Evolutionary conservation across 75 land plant species (phyloP), one percentile per base, ranked within the genome.

Genomic region (Larix kaempferi): DNA sequence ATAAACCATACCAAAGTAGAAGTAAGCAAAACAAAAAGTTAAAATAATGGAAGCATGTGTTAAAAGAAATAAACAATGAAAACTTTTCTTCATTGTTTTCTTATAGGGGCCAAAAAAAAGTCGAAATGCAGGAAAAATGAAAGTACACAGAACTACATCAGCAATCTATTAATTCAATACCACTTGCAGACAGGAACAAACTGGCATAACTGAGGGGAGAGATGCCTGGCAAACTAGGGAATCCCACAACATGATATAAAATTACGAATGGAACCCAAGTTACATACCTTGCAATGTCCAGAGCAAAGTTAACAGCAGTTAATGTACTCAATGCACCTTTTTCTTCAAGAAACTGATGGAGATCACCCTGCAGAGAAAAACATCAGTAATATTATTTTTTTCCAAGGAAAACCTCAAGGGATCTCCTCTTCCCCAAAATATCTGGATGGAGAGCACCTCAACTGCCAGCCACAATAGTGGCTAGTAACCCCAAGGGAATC

Each of bases 281-380:
- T 57, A 74, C 17, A 49, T 41, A 94, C 96, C 94, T 85, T 57
- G 97, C 99, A 84, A 96, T 96, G 76, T 96, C 98, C 73, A 96
- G 73, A 14, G 99, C 93, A 81, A 92, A 96, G 73, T 87, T 89
- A 23, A 92, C 82, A 26, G 94, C 89, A 41, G 81, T 85, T 76
- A 82, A 78, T 37, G 94, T 83, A 78, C 66, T 74, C 56, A 92
- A 86, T 29, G 90, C 29, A 21, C 94, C 97, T 66, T 90, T 92
- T 66, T 83, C 92, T 76, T 85, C 86, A 55, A 96, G 89, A 62
- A 84, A 82, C 59, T 84, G 86, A 83, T 96, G 98, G 67, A 96
- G 89, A 82, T 96, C 95, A 65, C 99, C 99, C 98, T 94, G 67
- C 41, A 69, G 49, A 41, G 21, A 21, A 69, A 13, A 69, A 69